These are phyloP conservation scores for Microsporum canis DNA, from an alignment of 2,329 filamentous ascomycete genomes.

Conservation along the genomic window DNA sequence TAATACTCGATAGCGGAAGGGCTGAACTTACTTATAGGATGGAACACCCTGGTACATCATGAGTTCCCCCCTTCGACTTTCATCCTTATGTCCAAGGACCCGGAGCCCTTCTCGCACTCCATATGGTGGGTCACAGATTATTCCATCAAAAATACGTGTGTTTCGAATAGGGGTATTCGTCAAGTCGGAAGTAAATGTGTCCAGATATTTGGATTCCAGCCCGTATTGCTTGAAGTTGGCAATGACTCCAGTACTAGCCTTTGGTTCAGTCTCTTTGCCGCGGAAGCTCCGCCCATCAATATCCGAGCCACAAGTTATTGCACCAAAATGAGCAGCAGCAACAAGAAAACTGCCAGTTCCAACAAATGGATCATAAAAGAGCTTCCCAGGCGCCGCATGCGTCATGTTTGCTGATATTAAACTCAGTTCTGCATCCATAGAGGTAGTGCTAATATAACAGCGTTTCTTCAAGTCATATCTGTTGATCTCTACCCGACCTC, in stretches of 20 bases:
- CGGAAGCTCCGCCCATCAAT: constrained; percentile 89
- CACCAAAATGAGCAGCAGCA: constrained; percentile 82
- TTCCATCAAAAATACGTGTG: constrained; percentile 63
- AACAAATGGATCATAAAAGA: constrained; percentile 92
- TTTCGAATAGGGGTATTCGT: constrained; percentile 69
- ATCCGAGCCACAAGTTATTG: constrained; percentile 72
- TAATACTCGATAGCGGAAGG: background rate
- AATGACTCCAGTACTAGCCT: constrained; percentile 33
- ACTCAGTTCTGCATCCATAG: constrained; percentile 91
- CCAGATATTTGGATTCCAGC: constrained; percentile 54
- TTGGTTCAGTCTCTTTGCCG: constrained; percentile 37
- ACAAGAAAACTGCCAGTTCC: constrained; percentile 90
- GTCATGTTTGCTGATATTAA: constrained; percentile 87
- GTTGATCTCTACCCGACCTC: constrained; percentile 55
- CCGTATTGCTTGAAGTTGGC: constrained; percentile 81
- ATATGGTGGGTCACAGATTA: constrained; percentile 92
- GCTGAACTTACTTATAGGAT: constrained; percentile 48
- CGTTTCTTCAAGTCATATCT: constrained; percentile 88
- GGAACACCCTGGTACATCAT: constrained; percentile 55
- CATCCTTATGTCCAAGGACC: constrained; percentile 67
- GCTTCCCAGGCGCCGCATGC: constrained; percentile 64
- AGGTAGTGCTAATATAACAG: constrained; percentile 86
- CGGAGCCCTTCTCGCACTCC: constrained; percentile 85
- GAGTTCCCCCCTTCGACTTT: constrained; percentile 41
- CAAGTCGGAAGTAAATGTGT: constrained; percentile 73